Evolutionary conservation across 768 basidiomycete genomes (phyloP), one percentile per base, ranked within the genome.

Genomic region (Leucocoprinus leucothites): DNA sequence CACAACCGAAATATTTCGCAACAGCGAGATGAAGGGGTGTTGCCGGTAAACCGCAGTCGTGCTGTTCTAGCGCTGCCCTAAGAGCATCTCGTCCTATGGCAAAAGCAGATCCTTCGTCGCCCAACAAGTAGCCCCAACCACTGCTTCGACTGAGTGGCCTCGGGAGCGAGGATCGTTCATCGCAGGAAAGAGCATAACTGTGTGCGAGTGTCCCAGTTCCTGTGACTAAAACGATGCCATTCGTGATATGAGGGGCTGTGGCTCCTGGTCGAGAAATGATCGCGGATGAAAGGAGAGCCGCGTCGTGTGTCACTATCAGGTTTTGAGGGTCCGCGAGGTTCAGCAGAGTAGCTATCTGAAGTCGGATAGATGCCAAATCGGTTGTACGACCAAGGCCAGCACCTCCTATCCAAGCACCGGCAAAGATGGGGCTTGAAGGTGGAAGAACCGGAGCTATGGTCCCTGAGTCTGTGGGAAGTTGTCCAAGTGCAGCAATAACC

Each of bases 121-220:
- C 65, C 19, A 66, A 58, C 11, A 68, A 58, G 40, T 66, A 67
- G 11, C 64, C 67, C 67, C 64, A 66, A 8, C 65, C 64, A 13
- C 64, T 62, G 2, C 63, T 48, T 9, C 67, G 63, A 11, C 58
- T 61, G 2, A 63, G 6, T 5, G 64, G 59, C 1, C 38, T 22
- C 26, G 62, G 48, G 35, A 59, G 22, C 59, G 58, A 40, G 51
- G 45, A 38, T 57, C 36, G 47, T 46, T 35, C 45, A 36, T 45
- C 50, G 57, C 28, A 45, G 57, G 59, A 50, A 16, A 65, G 25
- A 13, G 26, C 45, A 49, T 60, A 67, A 28, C 60, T 59, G n/a
- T 63, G 59, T 9, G 65, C 62, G 24, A 66, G 44, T 40, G 61
- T 63, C n/a, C 66, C 66, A 19, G 67, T 66, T 18, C 63, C 67